Base-by-base conservation (phyloP, 352 stramenopile genomes). In the Saprolegnia diclina region DNA sequence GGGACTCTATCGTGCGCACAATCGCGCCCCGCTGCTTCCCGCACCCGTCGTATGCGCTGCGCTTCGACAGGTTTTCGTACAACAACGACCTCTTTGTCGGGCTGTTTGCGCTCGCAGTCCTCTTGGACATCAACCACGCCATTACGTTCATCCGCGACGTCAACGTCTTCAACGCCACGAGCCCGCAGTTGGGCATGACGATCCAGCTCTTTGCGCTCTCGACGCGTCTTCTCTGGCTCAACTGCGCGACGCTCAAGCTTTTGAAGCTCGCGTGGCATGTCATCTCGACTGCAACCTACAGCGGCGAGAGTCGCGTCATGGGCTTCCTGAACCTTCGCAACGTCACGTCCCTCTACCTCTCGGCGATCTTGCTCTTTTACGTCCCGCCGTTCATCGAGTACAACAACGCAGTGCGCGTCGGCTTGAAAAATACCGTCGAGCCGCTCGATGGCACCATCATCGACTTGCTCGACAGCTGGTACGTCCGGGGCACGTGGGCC, bases 381-480 rank as follows among this genome's bases (percentile, higher is more conserved):
- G 32, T 32, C 37, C 5, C 46, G 10, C n/a, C 13, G 14, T 64
- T 64, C 56, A 64, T 64, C 56, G 37, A 64, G 24, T 64, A 64
- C 35, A 40, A 38, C 56, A 64, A 64, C 35, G 24, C 24, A 9
- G 56, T 64, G 7, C 56, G 32, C 7, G 24, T 24, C 11, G 35
- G 24, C 40, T 18, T 64, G 18, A 35, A n/a, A 35, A 52, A 32
- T 0, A 16, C 13, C 13, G 40, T 52, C n/a, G 14, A 64, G 35
- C 16, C 24, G 22, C 56, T 64, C 32, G 56, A 64, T 24, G 35
- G n/a, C 5, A 64, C 35, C 32, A 21, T 48, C 35, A 9, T 64
- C 56, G 35, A 64, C n/a, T 50, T 64, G 21, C 50, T 64, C 14
- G 29, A 40, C 5, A 48, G 24, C 19, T 64, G 56, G 56, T 64